Evolutionary conservation across 495 filamentous ascomycete species (phyloP), one percentile per base, ranked within the genome.

Genomic region (Penicillium lagena): DNA sequence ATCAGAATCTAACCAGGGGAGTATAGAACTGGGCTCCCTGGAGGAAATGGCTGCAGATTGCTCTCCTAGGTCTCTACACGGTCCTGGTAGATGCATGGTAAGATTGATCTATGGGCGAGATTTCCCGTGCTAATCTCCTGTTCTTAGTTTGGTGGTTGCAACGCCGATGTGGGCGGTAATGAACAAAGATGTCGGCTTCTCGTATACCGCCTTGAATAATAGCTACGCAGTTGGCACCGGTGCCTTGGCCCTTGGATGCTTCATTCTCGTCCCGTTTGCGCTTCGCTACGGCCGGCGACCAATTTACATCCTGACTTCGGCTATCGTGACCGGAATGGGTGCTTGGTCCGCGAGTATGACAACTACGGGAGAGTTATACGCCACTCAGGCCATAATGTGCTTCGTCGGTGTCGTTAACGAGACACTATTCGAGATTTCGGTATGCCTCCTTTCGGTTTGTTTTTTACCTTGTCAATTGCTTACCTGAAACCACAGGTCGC

Each of bases 231-330:
- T 50, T 9, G 51, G 48, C 12, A 64, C 42, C 31, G 60, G 43
- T 3, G 50, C 50, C 2, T 50, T 73, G 1, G 57, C 54, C 7
- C 9, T 70, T 12, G 62, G 64, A 2, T 52, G 49, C 22, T 32
- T 67, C 6, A 28, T 74, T 27, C 40, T 71, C 37, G 57, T 71
- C 12, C 70, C 67, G 1, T 64, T 71, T 37, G 66, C 63, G 0
- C 46, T 62, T 32, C 67, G 68, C 30, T 69, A 51, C 42, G 68
- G 70, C 2, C 55, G 60, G 1, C 58, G 70, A 2, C 52, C 61
- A 1, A 38, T 70, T 1, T 72, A 71, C 40, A 17, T 74, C 22
- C 12, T 64, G 38, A 68, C 50, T 46, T 51, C 53, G 8, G 37
- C 47, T 0, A 35, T 54, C 2, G 57, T 62, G 41, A 52, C 64